Percentiles rank a stretch among this genome's conserved stretches.
phyloP scores from a whole-genome alignment of 2,329 filamentous ascomycete genomes.

The Apiospora rasikravindrae region DNA sequence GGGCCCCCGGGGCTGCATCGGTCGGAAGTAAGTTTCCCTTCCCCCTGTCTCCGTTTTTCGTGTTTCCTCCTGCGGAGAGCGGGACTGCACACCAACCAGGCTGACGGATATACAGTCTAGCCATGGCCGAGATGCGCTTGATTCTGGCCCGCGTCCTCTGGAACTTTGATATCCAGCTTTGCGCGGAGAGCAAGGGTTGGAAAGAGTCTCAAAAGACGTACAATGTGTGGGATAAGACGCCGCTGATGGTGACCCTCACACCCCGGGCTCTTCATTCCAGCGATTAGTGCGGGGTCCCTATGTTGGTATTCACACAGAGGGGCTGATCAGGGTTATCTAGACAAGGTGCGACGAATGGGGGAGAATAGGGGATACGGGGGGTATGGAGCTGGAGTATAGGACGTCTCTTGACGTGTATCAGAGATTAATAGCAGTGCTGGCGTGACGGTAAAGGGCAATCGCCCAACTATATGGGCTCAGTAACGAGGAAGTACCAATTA shows the following conservation, averaged over 20 bases:
- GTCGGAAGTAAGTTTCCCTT: conserved; percentile 35
- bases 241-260: conserved; percentile 35
- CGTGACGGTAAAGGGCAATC: too few relatives aligned
- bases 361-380: too few relatives aligned
- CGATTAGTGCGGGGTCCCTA: too few relatives aligned
- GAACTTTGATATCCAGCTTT: conserved; percentile 42
- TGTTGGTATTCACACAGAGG: too few relatives aligned
- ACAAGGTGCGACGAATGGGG: too few relatives aligned
- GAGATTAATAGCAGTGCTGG: too few relatives aligned
- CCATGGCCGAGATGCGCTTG: conserved; percentile 46
- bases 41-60: background rate
- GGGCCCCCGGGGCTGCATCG: conserved; percentile 47
- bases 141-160: conserved; percentile 43
- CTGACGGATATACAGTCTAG: conserved; percentile 30
- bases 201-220: conserved; percentile 34
- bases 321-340: too few relatives aligned
- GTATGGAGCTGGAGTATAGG: too few relatives aligned
- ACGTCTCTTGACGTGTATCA: too few relatives aligned
- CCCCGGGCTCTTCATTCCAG: background rate
- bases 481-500: too few relatives aligned
- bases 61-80: background rate
- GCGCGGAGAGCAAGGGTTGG: conserved; percentile 34
- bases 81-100: too few relatives aligned
- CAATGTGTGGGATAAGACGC: conserved; percentile 36
- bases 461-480: too few relatives aligned